A percentile compares a stretch with the other conserved stretches of the same genome.
Evolutionary conservation across 345 rosid species (phyloP).

Genomic region (Erodium maritimum): DNA sequence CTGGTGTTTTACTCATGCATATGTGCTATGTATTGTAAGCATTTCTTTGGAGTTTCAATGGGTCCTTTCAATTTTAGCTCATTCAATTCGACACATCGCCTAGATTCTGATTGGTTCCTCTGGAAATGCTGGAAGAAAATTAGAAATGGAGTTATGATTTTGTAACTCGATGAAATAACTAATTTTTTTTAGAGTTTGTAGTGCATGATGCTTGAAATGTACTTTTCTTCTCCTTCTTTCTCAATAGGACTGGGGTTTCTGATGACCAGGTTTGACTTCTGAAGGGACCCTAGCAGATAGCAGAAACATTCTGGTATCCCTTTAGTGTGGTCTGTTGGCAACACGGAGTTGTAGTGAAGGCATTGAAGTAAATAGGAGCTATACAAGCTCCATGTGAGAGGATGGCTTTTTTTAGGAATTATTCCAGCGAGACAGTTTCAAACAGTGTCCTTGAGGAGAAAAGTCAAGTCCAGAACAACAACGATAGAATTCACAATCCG

Average conservation of each 20-base stretch:
- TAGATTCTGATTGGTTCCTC: not conserved
- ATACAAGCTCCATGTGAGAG: conserved; percentile 36
- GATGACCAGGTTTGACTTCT: conserved; percentile 7
- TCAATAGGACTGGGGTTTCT: not conserved
- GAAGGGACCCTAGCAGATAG: conserved; percentile 9
- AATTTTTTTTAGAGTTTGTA: not conserved
- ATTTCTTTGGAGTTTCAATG: not conserved
- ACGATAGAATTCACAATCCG: conserved; percentile 29
- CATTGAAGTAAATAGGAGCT: not conserved
- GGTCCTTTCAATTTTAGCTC: no score
- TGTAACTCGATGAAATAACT: not conserved
- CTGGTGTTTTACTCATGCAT: not conserved
- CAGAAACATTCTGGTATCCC: conserved; percentile 3
- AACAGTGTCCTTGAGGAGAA: conserved; percentile 54
- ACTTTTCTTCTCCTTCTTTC: not conserved
- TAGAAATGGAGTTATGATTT: not conserved
- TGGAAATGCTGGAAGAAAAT: not conserved
- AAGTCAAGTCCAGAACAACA: conserved; percentile 28
- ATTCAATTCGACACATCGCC: no score
- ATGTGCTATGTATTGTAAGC: not conserved
- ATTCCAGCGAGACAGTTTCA: conserved; percentile 44
- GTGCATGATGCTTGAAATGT: not conserved
- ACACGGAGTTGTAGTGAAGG: not conserved
- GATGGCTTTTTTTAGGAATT: conserved; percentile 86
- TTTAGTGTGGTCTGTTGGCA: conserved; percentile 1